phyloP scores from a whole-genome alignment of 495 filamentous ascomycete species.

The Tetracladium marchalianum region DNA sequence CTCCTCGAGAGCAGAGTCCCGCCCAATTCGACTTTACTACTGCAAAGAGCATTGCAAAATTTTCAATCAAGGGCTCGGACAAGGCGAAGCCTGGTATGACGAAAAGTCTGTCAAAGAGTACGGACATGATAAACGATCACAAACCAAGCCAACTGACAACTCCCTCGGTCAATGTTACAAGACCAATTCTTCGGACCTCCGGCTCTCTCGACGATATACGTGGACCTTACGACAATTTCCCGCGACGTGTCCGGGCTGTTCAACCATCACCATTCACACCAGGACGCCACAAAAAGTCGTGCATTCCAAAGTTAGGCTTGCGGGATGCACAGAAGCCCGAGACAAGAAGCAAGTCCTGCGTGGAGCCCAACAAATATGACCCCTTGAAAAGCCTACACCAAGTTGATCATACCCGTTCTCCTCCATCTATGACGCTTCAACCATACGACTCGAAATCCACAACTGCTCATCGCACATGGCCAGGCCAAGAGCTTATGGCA shows the following conservation, averaged over 20 bases:
- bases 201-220: too few species aligned
- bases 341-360: conserved; percentile 8
- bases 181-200: too few species aligned
- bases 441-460: conserved; percentile 6
- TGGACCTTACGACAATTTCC: too few species aligned
- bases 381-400: conserved; percentile 10
- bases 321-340: conserved; percentile 2
- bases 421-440: conserved; percentile 8
- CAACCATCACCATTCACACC: too few species aligned
- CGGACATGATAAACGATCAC: too few species aligned
- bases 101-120: too few species aligned
- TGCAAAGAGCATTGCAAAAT: conserved; percentile 14
- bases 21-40: conserved; percentile 12
- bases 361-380: conserved; percentile 4
- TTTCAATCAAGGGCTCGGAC: neutral
- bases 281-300: neutral
- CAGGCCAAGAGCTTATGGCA: neutral
- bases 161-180: too few species aligned
- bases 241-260: too few species aligned
- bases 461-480: neutral
- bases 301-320: conserved; percentile 7
- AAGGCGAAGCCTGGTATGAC: neutral
- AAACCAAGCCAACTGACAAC: too few species aligned
- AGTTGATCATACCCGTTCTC: conserved; percentile 7
- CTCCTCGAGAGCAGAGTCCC: neutral